Percentiles rank a stretch among this genome's conserved stretches.
Evolutionary conservation across 1,139 yeast species (phyloP).

Genomic region (Diutina pseudorugosa): DNA sequence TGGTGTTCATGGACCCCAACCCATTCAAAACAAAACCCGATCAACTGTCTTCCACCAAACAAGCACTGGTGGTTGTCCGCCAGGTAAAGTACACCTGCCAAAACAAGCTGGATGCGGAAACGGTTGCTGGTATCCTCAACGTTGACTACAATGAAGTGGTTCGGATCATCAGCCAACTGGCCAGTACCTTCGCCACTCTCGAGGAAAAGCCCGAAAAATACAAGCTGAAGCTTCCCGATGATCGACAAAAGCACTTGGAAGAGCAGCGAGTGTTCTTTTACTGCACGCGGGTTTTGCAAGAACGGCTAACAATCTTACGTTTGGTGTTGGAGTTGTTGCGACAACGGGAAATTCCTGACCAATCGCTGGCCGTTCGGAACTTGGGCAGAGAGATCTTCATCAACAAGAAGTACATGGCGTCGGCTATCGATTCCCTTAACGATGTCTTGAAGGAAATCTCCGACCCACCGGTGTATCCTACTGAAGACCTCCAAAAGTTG

Average conservation of each 20-base stretch:
- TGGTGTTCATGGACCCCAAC: conserved; percentile 16
- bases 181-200: conserved; percentile 23
- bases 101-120: conserved; percentile 26
- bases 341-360: conserved; percentile 19
- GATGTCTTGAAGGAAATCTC: conserved; percentile 7
- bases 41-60: not conserved
- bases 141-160: conserved; percentile 31
- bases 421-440: conserved; percentile 15
- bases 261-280: conserved; percentile 19
- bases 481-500: not conserved
- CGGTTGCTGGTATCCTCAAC: conserved; percentile 20
- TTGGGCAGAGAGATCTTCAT: conserved; percentile 24
- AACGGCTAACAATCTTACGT: conserved; percentile 31
- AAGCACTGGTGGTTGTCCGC: conserved; percentile 10
- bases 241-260: conserved; percentile 19
- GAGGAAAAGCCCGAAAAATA: conserved; percentile 12
- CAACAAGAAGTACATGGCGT: conserved; percentile 15
- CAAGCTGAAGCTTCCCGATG: conserved; percentile 25
- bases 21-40: conserved; percentile 17
- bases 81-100: conserved; percentile 24
- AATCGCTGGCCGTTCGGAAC: conserved; percentile 22
- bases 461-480: not conserved
- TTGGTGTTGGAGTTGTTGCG: conserved; percentile 27
- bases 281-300: conserved; percentile 26
- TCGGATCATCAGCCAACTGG: conserved; percentile 29